Evolutionary conservation across 2,329 filamentous ascomycete species (phyloP).

Genomic region (Biscogniauxia sp.): DNA sequence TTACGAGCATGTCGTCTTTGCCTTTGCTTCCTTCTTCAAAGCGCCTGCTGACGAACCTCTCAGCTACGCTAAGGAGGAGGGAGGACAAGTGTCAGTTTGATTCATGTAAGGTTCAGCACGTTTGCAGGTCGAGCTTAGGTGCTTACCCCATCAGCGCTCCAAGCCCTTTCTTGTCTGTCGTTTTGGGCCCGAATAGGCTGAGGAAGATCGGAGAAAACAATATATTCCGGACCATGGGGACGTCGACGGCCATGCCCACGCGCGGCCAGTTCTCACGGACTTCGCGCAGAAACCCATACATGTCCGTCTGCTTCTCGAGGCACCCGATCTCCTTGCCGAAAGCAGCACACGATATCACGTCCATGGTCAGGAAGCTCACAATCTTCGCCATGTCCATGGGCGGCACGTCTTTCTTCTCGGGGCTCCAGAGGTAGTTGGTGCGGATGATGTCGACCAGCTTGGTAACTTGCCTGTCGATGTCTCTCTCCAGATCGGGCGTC

Average conservation of each 20-base stretch:
- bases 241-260: constrained; percentile 38
- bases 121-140: background rate
- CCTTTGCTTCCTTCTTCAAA: background rate
- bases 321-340: constrained; percentile 49
- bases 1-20: background rate
- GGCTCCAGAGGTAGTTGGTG: background rate
- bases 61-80: background rate
- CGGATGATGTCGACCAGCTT: constrained; percentile 42
- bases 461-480: constrained; percentile 44
- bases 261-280: constrained; percentile 36
- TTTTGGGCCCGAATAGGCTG: background rate
- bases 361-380: constrained; percentile 49
- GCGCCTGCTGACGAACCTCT: background rate
- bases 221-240: constrained; percentile 41
- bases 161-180: background rate
- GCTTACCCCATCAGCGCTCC: background rate
- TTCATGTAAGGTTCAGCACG: background rate
- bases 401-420: background rate
- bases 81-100: background rate
- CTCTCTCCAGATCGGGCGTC: constrained; percentile 24
- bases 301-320: constrained; percentile 41
- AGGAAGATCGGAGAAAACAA: constrained; percentile 20
- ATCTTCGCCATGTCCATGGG: constrained; percentile 44
- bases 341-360: constrained; percentile 49
- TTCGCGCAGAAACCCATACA: constrained; percentile 42